Evolutionary conservation across 2,329 filamentous ascomycete species (phyloP), one percentile per base, ranked within the genome.

Genomic region (Diaporthe sp.): DNA sequence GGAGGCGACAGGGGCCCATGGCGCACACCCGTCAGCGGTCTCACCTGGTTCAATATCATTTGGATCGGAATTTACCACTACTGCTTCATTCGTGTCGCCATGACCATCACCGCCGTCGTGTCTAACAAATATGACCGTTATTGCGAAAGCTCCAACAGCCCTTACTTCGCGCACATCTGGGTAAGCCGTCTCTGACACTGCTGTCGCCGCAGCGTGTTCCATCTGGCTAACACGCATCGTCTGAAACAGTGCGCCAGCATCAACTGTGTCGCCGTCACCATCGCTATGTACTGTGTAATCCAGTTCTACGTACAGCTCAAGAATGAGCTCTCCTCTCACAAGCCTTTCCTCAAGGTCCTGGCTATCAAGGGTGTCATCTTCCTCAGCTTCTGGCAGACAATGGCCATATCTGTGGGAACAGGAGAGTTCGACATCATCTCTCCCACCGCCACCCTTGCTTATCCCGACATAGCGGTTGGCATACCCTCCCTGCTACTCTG

Each of bases 291-390:
- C 85, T 96, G 94, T 82, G 84, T 98, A 58, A 92, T 97, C 77
- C 95, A 98, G 80, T 97, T 97, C 83, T 98, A 98, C 83, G 83
- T 94, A 42, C 94, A 97, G 83, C 87, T 97, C 61, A 92, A 91
- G 77, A 85, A 88, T 1, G 90, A 94, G 75, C 88, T 98, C 37
- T 88, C 89, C 10, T 89, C 92, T 72, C 91, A 97, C 81, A 88
- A 86, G 25, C 94, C 95, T 0, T 93, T 96, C 78, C 84, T 96
- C 78, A 98, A 98, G 84, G 92, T 98, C 37, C 82, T 95, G 28
- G 94, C 94, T 80, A 97, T 98, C 85, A 98, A 98, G 84, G 89
- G 97, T 39, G 95, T 97, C 81, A 95, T 98, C 80, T 98, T 98
- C 87, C 89, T 98, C 79, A 95, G 93, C 49, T 97, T 97, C 84